Evolutionary conservation across 352 stramenopile genomes (phyloP).

Genomic region (Globisporangium carolinianum): DNA sequence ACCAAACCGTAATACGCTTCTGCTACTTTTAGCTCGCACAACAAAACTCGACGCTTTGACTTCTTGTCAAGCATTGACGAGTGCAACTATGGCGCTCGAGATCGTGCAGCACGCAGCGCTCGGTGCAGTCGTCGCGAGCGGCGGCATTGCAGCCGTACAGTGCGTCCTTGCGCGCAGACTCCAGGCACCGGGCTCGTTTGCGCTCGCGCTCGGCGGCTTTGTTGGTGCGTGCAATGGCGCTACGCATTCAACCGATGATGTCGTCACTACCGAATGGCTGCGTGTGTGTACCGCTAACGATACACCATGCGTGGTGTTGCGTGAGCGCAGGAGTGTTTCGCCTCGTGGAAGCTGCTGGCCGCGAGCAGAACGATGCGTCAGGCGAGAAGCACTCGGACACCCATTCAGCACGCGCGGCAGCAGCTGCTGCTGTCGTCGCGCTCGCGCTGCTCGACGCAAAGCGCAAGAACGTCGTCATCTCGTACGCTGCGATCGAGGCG

Average conservation of each 20-base stretch:
- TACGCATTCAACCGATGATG: no score
- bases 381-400: background rate
- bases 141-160: slow-evolving; percentile 27
- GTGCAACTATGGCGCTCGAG: slow-evolving; percentile 2
- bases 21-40: no score
- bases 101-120: slow-evolving; percentile 30
- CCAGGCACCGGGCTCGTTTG: slow-evolving; percentile 32
- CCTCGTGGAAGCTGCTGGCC: slow-evolving; percentile 31
- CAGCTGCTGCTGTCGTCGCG: slow-evolving; percentile 23
- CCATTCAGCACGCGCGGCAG: slow-evolving; percentile 34
- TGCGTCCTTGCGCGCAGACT: slow-evolving; percentile 32
- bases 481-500: slow-evolving; percentile 45
- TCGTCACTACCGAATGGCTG: background rate
- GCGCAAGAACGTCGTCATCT: slow-evolving; percentile 38
- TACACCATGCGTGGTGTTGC: background rate
- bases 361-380: slow-evolving; percentile 2
- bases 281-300: background rate
- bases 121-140: slow-evolving; percentile 26
- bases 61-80: background rate
- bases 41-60: no score
- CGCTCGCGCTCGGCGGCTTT: slow-evolving; percentile 44
- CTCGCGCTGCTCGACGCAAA: slow-evolving; percentile 39
- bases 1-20: no score
- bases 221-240: slow-evolving; percentile 20
- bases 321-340: slow-evolving; percentile 26